Conservation (phyloP, 768 basidiomycete species). For the Trametes elegans region DNA sequence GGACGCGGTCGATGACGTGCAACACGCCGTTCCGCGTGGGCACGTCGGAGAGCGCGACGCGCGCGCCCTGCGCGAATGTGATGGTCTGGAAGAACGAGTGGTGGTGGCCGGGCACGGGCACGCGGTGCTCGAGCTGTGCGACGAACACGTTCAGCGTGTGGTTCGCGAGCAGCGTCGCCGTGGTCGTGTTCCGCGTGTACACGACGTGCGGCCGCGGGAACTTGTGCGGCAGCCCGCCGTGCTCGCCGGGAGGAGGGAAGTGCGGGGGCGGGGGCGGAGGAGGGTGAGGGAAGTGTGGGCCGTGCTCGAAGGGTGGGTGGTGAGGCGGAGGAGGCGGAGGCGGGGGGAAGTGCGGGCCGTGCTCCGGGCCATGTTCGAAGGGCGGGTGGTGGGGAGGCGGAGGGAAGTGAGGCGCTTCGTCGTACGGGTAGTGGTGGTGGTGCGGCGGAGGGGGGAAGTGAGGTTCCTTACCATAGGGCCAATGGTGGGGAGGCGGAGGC, state of each 20-base stretch:
- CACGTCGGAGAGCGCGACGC: constrained; percentile 43
- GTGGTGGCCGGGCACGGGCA: constrained; percentile 35
- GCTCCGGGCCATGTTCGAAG: background rate
- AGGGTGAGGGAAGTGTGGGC: background rate
- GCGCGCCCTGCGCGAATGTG: constrained; percentile 39
- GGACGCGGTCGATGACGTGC: constrained; percentile 44
- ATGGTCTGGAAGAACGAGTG: constrained; percentile 34
- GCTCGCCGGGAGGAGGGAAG: constrained; percentile 31
- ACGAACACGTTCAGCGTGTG: constrained; percentile 46
- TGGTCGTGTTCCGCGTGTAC: constrained; percentile 24
- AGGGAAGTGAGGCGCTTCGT: background rate
- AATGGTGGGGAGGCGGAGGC: background rate
- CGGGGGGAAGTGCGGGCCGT: background rate
- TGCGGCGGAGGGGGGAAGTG: background rate
- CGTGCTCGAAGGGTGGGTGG: background rate
- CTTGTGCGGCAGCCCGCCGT: background rate
- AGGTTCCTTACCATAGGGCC: background rate
- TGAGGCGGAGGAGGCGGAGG: background rate
- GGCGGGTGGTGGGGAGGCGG: background rate
- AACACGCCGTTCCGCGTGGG: constrained; percentile 57
- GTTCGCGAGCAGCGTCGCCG: constrained; percentile 43
- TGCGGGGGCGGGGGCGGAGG: constrained; percentile 3
- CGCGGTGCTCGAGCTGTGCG: constrained; percentile 39
- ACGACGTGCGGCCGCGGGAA: constrained; percentile 12
- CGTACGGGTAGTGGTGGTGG: background rate